A percentile compares a stretch with the other conserved stretches of the same genome.
phyloP scores from a whole-genome alignment of 2,329 filamentous ascomycete genomes.

The Microsporum ferrugineum region DNA sequence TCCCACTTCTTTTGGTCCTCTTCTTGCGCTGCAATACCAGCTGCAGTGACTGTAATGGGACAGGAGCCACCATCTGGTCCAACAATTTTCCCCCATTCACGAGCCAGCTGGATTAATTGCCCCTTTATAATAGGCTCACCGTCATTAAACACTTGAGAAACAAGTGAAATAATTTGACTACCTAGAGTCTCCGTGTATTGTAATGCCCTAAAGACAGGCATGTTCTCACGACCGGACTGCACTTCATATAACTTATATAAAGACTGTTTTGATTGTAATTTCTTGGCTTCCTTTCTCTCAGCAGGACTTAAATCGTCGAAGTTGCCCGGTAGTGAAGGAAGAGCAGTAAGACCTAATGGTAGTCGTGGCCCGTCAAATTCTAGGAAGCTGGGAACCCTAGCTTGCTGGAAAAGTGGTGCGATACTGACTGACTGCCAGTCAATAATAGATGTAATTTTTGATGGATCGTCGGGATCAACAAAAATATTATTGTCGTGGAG shows the following conservation, averaged over 20 bases:
- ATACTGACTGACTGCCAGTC: not conserved
- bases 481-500: not conserved
- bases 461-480: not conserved
- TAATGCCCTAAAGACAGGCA: conserved; percentile 4
- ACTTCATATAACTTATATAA: conserved; percentile 9
- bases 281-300: not conserved
- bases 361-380: not conserved
- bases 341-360: not conserved
- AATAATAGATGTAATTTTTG: not conserved
- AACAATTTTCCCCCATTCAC: conserved; percentile 6
- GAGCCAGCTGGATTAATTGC: conserved; percentile 1
- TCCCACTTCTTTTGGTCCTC: conserved; percentile 6
- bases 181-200: conserved; percentile 2
- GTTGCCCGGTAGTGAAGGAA: not conserved
- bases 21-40: conserved; percentile 5
- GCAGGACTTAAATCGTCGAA: not conserved
- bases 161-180: conserved; percentile 1
- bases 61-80: not conserved
- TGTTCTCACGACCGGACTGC: not conserved
- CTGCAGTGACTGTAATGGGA: not conserved
- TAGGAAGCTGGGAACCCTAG: not conserved
- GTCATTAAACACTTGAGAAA: conserved; percentile 5
- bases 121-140: conserved; percentile 7
- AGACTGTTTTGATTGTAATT: conserved; percentile 1
- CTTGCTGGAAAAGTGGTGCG: not conserved